These are phyloP conservation scores for Cytospora leucostoma DNA, from an alignment of 2,329 filamentous ascomycete species.

Conservation along the genomic window DNA sequence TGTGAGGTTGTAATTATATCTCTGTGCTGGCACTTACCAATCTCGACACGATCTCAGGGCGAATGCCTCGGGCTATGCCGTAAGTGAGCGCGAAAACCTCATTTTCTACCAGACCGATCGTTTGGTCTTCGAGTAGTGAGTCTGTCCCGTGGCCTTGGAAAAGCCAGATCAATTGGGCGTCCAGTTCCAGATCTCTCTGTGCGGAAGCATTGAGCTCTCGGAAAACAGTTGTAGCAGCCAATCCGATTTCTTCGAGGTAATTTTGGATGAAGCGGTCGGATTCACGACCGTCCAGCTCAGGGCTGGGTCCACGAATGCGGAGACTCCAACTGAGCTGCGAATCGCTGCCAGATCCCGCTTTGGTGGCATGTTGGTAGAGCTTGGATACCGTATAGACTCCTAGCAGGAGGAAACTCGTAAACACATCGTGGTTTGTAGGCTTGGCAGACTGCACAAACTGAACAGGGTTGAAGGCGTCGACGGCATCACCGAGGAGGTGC, in stretches of 20 bases:
- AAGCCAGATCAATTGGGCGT: slow-evolving; percentile 4
- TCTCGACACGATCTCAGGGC: slow-evolving; percentile 1
- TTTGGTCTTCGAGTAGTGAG: neutral
- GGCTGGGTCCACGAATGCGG: neutral
- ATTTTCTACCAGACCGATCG: neutral
- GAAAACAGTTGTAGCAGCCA: slow-evolving; percentile 18
- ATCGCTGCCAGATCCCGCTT: neutral
- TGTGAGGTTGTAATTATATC: neutral
- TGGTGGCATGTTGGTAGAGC: slow-evolving; percentile 23
- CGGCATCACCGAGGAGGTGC: slow-evolving; percentile 3
- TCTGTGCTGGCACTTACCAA: slow-evolving; percentile 18
- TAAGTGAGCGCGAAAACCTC: slow-evolving; percentile 16
- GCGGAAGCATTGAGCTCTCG: slow-evolving; percentile 19
- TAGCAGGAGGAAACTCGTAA: slow-evolving; percentile 18
- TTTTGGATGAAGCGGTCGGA: neutral
- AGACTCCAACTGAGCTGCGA: neutral
- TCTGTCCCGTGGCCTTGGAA: neutral
- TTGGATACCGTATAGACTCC: slow-evolving; percentile 21
- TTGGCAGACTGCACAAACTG: slow-evolving; percentile 4
- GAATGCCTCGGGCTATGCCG: slow-evolving; percentile 21
- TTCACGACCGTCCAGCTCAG: neutral
- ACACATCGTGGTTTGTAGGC: slow-evolving; percentile 9
- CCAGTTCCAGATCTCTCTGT: slow-evolving; percentile 18
- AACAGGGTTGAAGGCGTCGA: slow-evolving; percentile 21
- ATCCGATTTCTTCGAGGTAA: slow-evolving; percentile 22